Conservation (phyloP, 2,329 filamentous ascomycete species). For the Diaporthe sp. region DNA sequence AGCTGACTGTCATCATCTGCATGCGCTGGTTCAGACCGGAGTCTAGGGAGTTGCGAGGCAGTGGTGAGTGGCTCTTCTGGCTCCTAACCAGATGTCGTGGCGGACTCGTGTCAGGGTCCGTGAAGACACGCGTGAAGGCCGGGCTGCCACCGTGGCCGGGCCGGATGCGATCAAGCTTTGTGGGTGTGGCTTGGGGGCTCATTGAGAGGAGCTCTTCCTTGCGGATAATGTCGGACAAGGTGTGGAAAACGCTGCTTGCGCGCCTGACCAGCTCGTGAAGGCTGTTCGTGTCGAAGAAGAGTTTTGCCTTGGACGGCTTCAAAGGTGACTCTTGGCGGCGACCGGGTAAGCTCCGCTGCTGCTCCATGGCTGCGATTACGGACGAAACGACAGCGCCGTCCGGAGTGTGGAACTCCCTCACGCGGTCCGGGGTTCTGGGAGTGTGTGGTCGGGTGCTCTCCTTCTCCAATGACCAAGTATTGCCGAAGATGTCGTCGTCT, state of each 20-base stretch:
- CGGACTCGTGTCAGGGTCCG: slow-evolving; percentile 70
- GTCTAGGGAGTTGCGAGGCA: slow-evolving; percentile 64
- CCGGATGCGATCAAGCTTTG: slow-evolving; percentile 56
- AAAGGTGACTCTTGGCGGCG: slow-evolving; percentile 51
- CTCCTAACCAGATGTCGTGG: slow-evolving; percentile 65
- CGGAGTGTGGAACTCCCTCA: slow-evolving; percentile 46
- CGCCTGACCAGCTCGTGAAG: slow-evolving; percentile 76
- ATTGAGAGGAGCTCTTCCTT: slow-evolving; percentile 70
- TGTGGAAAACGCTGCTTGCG: slow-evolving; percentile 71
- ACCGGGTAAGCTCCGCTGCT: slow-evolving; percentile 62
- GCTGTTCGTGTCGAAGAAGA: slow-evolving; percentile 78
- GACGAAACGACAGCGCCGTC: slow-evolving; percentile 68
- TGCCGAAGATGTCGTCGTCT: slow-evolving; percentile 76
- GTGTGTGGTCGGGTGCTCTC: slow-evolving; percentile 52
- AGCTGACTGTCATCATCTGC: slow-evolving; percentile 76
- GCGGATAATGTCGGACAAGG: slow-evolving; percentile 71
- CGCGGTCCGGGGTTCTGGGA: slow-evolving; percentile 57
- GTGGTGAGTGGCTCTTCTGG: slow-evolving; percentile 67
- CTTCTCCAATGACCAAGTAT: slow-evolving; percentile 60
- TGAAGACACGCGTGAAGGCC: slow-evolving; percentile 77
- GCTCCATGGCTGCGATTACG: slow-evolving; percentile 75
- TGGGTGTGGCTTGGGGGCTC: slow-evolving; percentile 66
- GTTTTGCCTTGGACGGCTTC: slow-evolving; percentile 61
- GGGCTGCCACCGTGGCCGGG: slow-evolving; percentile 68
- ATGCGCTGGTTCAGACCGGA: slow-evolving; percentile 66